A percentile compares a stretch with the other conserved stretches of the same genome.
phyloP scores from a whole-genome alignment of 2,329 filamentous ascomycete species.

The Penicillium sp. region DNA sequence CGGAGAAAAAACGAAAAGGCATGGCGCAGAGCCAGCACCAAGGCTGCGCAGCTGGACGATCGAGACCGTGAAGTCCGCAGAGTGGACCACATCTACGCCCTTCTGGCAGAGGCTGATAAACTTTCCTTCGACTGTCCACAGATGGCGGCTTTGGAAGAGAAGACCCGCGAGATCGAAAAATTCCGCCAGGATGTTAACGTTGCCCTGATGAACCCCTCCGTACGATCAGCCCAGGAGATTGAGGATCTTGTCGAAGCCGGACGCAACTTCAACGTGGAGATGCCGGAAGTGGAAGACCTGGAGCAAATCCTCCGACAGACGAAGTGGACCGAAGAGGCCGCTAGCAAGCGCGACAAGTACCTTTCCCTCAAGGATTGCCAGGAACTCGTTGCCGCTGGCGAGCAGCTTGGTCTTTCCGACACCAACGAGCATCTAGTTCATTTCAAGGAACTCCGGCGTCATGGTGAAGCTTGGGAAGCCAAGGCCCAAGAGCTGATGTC shows the following conservation, averaged over 20 bases:
- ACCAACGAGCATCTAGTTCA: conserved; percentile 74
- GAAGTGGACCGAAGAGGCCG: conserved; percentile 79
- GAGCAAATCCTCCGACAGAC: conserved; percentile 76
- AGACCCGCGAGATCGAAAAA: conserved; percentile 73
- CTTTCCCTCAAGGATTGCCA: conserved; percentile 73
- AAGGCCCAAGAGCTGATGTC: conserved; percentile 89
- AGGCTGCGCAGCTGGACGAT: conserved; percentile 77
- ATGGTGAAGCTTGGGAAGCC: conserved; percentile 82
- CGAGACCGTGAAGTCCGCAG: conserved; percentile 78
- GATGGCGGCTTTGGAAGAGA: conserved; percentile 77
- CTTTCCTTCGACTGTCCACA: conserved; percentile 92
- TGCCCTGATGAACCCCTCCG: conserved; percentile 62
- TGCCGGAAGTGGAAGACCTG: conserved; percentile 78
- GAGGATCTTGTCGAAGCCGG: conserved; percentile 89
- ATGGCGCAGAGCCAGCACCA: conserved; percentile 67
- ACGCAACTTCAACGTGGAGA: conserved; percentile 82
- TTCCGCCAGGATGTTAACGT: conserved; percentile 73
- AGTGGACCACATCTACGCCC: conserved; percentile 78
- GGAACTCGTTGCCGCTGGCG: conserved; percentile 70
- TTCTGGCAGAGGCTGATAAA: conserved; percentile 76
- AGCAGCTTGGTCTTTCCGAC: conserved; percentile 68
- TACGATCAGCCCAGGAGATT: conserved; percentile 65
- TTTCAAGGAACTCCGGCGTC: conserved; percentile 68
- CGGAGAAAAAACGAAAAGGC: conserved; percentile 89
- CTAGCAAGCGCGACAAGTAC: conserved; percentile 59